phyloP scores from a whole-genome alignment of 1,284 basidiomycete genomes.

The Termitomyces sp. region DNA sequence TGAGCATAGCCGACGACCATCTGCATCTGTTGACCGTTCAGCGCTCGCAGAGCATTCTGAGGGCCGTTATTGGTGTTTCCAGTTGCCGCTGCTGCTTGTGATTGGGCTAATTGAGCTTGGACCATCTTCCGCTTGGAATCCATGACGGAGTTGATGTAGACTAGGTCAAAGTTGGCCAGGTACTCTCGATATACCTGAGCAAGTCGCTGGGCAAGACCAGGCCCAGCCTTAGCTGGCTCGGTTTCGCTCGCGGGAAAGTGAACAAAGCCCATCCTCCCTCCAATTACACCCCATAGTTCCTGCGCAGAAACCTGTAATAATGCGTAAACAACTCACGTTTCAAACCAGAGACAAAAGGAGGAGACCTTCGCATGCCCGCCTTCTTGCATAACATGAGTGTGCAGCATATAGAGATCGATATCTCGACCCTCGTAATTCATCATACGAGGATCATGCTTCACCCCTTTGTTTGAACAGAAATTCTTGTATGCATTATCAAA shows the following conservation, averaged over 20 bases:
- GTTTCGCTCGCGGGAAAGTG: conserved; percentile 52
- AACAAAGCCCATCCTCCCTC: conserved; percentile 57
- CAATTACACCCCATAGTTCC: conserved; percentile 63
- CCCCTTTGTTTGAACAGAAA: conserved; percentile 38
- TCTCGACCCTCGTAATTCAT: conserved; percentile 44
- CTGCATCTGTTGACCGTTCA: conserved; percentile 33
- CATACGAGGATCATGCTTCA: conserved; percentile 37
- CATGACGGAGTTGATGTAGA: conserved; percentile 39
- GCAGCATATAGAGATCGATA: conserved; percentile 56
- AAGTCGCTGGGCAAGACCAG: conserved; percentile 54
- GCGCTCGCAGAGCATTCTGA: conserved; percentile 15
- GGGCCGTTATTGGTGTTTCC: background rate
- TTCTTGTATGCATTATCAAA: conserved; percentile 48
- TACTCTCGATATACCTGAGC: conserved; percentile 56
- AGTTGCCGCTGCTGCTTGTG: conserved; percentile 9
- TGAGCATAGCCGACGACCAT: conserved; percentile 41
- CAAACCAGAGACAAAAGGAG: background rate
- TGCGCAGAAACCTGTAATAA: conserved; percentile 45
- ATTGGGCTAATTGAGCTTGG: conserved; percentile 1
- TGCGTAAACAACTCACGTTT: background rate
- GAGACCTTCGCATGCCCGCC: conserved; percentile 50
- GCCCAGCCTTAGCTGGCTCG: conserved; percentile 55
- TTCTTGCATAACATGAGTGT: conserved; percentile 51
- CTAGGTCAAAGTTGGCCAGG: conserved; percentile 51
- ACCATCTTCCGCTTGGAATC: conserved; percentile 26